phyloP scores from a whole-genome alignment of 1,139 yeast species.

The Hemisphaericaspora lyxosophila region DNA sequence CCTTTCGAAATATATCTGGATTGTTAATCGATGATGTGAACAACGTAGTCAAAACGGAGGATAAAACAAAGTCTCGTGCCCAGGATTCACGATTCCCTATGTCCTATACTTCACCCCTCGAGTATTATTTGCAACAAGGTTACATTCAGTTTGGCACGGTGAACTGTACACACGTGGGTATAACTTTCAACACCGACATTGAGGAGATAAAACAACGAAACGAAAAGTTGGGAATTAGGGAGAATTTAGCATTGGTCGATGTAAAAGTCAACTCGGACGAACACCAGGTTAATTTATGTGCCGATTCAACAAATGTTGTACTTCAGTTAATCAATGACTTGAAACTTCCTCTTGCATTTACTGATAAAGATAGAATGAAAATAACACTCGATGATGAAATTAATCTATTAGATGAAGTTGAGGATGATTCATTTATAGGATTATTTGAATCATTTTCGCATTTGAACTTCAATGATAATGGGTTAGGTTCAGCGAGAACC shows the following conservation, averaged over 20 bases:
- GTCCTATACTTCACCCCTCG: conserved; percentile 17
- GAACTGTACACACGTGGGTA: conserved; percentile 42
- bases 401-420: conserved; percentile 51
- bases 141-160: conserved; percentile 46
- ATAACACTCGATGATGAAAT: conserved; percentile 34
- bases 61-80: conserved; percentile 3
- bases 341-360: conserved; percentile 62
- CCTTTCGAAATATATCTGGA: conserved; percentile 45
- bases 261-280: conserved; percentile 51
- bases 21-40: conserved; percentile 58
- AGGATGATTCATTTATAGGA: conserved; percentile 18
- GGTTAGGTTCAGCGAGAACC: not conserved
- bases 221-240: conserved; percentile 20
- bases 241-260: conserved; percentile 33
- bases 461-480: conserved; percentile 10
- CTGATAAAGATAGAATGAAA: conserved; percentile 57
- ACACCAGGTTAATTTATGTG: conserved; percentile 63
- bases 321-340: conserved; percentile 68
- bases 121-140: conserved; percentile 27
- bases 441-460: conserved; percentile 12
- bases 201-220: conserved; percentile 22
- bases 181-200: conserved; percentile 32
- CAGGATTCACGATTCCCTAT: conserved; percentile 6
- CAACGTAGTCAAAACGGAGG: conserved; percentile 24
- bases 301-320: conserved; percentile 79